Evolutionary conservation across 371 early-diverging fungal species (phyloP), one percentile per base, ranked within the genome.

Genomic region (Syncephalastrum sp.): DNA sequence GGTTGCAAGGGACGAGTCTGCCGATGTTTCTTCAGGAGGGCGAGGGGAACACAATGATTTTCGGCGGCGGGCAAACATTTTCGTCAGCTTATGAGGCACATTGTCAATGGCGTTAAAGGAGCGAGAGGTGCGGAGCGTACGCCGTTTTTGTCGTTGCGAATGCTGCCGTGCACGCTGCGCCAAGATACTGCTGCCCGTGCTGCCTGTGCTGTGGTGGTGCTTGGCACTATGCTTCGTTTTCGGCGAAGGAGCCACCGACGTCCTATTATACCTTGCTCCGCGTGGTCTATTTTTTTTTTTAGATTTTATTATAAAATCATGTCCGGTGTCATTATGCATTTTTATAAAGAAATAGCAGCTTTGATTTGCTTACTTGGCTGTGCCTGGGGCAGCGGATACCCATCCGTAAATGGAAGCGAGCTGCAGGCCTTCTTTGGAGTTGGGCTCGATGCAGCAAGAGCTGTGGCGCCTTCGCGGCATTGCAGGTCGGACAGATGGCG

Each of bases 321-420:
- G 10, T 33, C 2, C 38, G 10, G 38, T 33, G 38, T 12, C 38
- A 33, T 33, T 33, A 33, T 33, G 38, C 7, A 10, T 33, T 33
- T 33, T 33, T 33, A 8, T 2, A 10, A 33, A 33, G 19, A 47
- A 38, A 23, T 23, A 19, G 12, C n/a, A 14, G 23, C 33, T 43
- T 5, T 45, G 47, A 23, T 19, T 19, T 19, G 10, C 47, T 29
- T 57, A 14, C 38, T 53, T 10, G 16, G 24, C 14, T n/a, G 47
- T 14, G 38, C 43, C 42, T 54, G 10, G 10, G 38, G 42, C 8
- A 50, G 47, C 24, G 42, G 69, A 74, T 10, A 78, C 79, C 84
- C 84, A 84, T 10, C 82, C 82, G 61, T 82, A 82, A 17, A 84
- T 82, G 1, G 75, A 74, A 4, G 82, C 79, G 3, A 84, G 65